A percentile compares a stretch with the other conserved stretches of the same genome.
Conservation (phyloP, 1,139 yeast species). For the Debaryomycetaceae sp. region DNA sequence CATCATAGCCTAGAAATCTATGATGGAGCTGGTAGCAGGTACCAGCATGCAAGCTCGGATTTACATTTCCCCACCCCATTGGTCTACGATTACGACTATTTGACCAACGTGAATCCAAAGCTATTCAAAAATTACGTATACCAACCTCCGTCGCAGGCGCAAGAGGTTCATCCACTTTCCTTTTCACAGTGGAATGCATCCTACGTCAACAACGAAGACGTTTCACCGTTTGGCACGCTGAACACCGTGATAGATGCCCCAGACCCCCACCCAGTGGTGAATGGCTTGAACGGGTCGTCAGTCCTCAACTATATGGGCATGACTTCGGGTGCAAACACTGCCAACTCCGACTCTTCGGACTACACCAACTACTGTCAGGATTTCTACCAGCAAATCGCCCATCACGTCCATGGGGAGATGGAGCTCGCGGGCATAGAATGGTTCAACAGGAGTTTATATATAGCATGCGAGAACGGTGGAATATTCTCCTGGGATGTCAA, state of each 20-base stretch:
- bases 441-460: constrained; percentile 30
- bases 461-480: constrained; percentile 46
- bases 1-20: constrained; percentile 2
- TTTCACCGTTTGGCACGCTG: constrained; percentile 2
- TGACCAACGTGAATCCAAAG: constrained; percentile 36
- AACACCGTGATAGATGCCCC: background rate
- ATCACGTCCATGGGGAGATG: constrained; percentile 47
- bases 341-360: constrained; percentile 3
- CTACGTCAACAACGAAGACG: constrained; percentile 5
- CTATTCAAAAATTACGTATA: constrained; percentile 37
- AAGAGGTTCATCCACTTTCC: constrained; percentile 15
- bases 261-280: background rate
- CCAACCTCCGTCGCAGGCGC: constrained; percentile 18
- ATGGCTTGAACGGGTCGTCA: background rate
- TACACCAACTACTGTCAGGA: constrained; percentile 11
- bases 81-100: constrained; percentile 43
- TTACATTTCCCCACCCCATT: constrained; percentile 35
- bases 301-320: background rate
- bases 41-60: constrained; percentile 10
- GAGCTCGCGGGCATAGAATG: constrained; percentile 44
- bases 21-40: constrained; percentile 9
- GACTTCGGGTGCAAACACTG: constrained; percentile 1
- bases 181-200: constrained; percentile 24
- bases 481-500: constrained; percentile 43
- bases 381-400: constrained; percentile 25